These are phyloP conservation scores for Trichosanthes truncata DNA, from an alignment of 306 rosid genomes.

Conservation along the genomic window DNA sequence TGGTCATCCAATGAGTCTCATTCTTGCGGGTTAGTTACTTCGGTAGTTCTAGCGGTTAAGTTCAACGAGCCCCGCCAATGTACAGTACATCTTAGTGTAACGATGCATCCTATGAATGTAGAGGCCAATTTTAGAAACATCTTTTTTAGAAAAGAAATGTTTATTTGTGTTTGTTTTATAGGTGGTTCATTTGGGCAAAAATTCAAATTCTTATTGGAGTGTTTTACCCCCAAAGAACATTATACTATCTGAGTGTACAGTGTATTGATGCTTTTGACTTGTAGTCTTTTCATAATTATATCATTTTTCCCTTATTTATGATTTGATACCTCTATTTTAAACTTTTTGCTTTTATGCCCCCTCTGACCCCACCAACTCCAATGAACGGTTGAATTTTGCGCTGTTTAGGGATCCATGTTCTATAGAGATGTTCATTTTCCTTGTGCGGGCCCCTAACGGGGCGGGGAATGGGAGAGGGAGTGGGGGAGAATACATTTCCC, in stretches of 20 bases:
- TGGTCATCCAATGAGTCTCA: neutral
- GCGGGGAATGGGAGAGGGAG: too few relatives aligned
- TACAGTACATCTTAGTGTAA: neutral
- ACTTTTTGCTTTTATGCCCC: neutral
- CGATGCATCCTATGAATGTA: neutral
- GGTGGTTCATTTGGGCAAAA: neutral
- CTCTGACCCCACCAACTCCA: neutral
- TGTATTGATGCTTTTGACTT: neutral
- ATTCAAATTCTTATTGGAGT: neutral
- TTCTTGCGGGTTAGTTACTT: neutral
- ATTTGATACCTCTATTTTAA: neutral
- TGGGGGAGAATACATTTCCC: too few relatives aligned
- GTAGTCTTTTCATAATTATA: neutral
- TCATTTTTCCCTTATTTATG: neutral
- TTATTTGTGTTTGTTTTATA: neutral
- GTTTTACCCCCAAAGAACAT: neutral
- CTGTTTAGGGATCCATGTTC: too few relatives aligned
- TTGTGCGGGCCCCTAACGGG: too few relatives aligned
- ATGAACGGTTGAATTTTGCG: neutral
- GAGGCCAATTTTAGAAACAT: neutral
- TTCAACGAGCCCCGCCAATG: constrained; percentile 2
- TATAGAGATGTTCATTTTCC: too few relatives aligned
- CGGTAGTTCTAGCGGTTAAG: neutral
- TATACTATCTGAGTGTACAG: neutral
- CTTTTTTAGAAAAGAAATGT: neutral